Evolutionary conservation across 225 moss, liverwort and hornwort species (phyloP), one percentile per base, ranked within the genome.

Genomic region (Ulota crispa): DNA sequence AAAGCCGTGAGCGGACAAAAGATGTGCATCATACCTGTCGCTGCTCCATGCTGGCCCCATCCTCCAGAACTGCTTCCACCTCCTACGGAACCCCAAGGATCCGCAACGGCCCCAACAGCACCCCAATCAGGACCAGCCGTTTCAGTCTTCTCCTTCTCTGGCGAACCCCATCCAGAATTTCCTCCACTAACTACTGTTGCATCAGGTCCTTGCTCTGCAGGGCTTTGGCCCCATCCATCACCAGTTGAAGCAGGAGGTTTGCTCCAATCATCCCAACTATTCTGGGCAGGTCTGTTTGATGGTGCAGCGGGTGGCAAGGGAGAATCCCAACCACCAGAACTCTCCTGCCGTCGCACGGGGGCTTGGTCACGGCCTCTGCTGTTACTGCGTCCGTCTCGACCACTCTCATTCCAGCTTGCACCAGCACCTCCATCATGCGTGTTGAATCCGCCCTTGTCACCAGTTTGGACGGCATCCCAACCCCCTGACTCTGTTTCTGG

Each of bases 321-420:
- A 20, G 89, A 89, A 37, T 85, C 89, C 92, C 89, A 90, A 65
- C 86, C 84, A 70, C 84, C 85, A 53, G 84, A 81, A 39, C 55
- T 80, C 73, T 69, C 77, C 47, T 66, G 78, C 65, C 52, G 52
- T 70, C 47, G 68, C 72, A 79, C 27, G 18, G 23, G 45, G 70
- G 47, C 66, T 68, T 70, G 84, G 19, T 74, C 69, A 73, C 84
- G 72, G 55, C 70, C 78, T 30, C 64, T 57, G 57, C 78, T 73
- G 54, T 73, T 56, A 57, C 43, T 59, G 55, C 37, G 52, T 60
- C 37, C 47, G 8, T 76, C 81, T 86, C 82, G 76, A 72, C 63
- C 80, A 61, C 23, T 70, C 64, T 81, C 80, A 28, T 76, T 75
- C 79, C 57, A 70, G 11, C 53, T 68, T 30, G 52, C 53, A 80